Evolutionary conservation across 345 rosid genomes (phyloP).

Genomic region (Psidium guajava): DNA sequence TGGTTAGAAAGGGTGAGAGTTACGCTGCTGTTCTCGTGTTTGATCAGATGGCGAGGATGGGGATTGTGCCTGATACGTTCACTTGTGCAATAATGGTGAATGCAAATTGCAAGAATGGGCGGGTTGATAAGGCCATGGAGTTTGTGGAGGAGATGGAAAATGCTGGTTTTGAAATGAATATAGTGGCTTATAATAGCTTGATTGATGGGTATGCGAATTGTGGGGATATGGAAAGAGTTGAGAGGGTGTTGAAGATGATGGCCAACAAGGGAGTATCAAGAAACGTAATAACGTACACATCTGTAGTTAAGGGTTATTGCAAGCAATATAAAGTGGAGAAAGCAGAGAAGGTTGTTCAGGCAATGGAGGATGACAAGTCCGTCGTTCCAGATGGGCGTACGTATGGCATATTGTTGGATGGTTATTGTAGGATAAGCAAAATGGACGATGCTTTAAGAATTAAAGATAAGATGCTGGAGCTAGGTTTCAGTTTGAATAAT

Average conservation of each 20-base stretch:
- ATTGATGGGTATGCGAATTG: slow-evolving; percentile 53
- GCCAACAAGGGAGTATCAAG: slow-evolving; percentile 30
- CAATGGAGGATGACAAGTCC: slow-evolving; percentile 10
- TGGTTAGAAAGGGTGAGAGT: slow-evolving; percentile 49
- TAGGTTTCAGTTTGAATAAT: slow-evolving; percentile 54
- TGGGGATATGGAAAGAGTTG: slow-evolving; percentile 47
- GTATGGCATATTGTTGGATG: slow-evolving; percentile 73
- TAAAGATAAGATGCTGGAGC: slow-evolving; percentile 44
- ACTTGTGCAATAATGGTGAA: slow-evolving; percentile 65
- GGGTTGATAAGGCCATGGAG: slow-evolving; percentile 34
- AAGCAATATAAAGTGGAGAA: slow-evolving; percentile 36
- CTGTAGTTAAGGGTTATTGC: slow-evolving; percentile 57
- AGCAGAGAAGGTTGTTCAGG: slow-evolving; percentile 37
- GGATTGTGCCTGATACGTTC: slow-evolving; percentile 66
- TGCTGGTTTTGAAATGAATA: slow-evolving; percentile 52
- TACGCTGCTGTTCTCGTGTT: slow-evolving; percentile 47
- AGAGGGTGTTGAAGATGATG: slow-evolving; percentile 35
- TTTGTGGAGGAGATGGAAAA: slow-evolving; percentile 37
- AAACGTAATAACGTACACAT: slow-evolving; percentile 46
- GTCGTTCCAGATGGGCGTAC: slow-evolving; percentile 41
- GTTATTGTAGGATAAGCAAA: slow-evolving; percentile 55
- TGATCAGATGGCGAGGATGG: slow-evolving; percentile 50
- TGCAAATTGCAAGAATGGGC: slow-evolving; percentile 53
- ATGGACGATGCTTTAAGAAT: slow-evolving; percentile 50
- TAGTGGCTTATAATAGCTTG: slow-evolving; percentile 62